Conservation (phyloP, 2,329 filamentous ascomycete genomes). For the Trichophyton simii region DNA sequence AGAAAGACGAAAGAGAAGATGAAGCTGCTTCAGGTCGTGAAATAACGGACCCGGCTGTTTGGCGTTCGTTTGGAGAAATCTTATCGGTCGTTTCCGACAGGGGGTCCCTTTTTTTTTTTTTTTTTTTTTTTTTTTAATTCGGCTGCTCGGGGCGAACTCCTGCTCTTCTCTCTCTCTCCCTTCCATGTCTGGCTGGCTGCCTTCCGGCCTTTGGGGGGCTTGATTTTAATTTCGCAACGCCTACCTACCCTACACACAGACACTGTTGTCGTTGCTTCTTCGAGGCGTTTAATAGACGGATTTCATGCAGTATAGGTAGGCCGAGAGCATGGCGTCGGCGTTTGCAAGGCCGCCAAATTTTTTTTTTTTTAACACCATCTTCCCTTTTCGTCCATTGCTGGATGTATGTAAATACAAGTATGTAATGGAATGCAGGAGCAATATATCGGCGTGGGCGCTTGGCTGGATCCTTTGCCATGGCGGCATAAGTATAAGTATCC, state of each 20-base stretch:
- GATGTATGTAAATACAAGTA: too few species aligned
- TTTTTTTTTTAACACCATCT: not conserved
- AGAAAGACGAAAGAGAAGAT: too few species aligned
- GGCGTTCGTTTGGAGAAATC: constrained; percentile 2
- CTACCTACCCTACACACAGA: not conserved
- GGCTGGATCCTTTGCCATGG: not conserved
- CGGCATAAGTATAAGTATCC: too few species aligned
- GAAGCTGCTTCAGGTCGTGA: not conserved
- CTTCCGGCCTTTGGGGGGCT: too few species aligned
- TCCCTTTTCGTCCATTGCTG: not conserved
- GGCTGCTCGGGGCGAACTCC: not conserved
- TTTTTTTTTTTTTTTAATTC: too few species aligned
- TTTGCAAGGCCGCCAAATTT: too few species aligned
- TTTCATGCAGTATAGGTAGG: not conserved
- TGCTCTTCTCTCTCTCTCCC: not conserved
- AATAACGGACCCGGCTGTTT: not conserved
- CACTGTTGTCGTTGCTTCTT: not conserved
- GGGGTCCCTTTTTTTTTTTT: not conserved
- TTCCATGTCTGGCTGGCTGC: not conserved
- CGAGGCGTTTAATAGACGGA: not conserved
- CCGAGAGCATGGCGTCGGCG: not conserved
- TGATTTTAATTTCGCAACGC: too few species aligned
- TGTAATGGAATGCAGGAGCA: too few species aligned
- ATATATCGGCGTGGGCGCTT: not conserved
- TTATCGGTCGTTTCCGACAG: not conserved